phyloP scores from a whole-genome alignment of 495 filamentous ascomycete genomes.

The Aspergillus sclerotiicarbonarius region DNA sequence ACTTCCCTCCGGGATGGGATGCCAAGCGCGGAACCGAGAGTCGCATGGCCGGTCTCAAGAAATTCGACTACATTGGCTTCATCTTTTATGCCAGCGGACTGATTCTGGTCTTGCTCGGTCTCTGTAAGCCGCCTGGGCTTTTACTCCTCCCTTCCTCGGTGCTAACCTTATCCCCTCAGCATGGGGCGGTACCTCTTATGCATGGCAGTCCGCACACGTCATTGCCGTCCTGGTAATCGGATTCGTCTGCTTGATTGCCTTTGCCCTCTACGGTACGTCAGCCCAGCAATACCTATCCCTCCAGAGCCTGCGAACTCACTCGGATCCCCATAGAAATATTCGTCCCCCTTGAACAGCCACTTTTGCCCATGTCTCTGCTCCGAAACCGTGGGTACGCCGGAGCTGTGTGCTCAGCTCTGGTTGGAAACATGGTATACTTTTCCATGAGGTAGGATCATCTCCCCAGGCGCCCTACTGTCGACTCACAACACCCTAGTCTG shows the following conservation, averaged over 20 bases:
- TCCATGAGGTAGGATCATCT: conserved; percentile 16
- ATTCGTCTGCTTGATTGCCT: conserved; percentile 36
- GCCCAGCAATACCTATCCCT: background rate
- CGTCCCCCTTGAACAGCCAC: conserved; percentile 27
- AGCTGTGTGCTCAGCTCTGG: conserved; percentile 34
- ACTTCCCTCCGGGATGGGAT: conserved; percentile 37
- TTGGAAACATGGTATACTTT: conserved; percentile 39
- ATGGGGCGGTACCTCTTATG: conserved; percentile 49
- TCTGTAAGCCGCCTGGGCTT: conserved; percentile 28
- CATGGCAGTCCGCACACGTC: conserved; percentile 48
- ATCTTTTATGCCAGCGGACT: conserved; percentile 42
- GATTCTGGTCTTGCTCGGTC: conserved; percentile 45
- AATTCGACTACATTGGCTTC: conserved; percentile 46
- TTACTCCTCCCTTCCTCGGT: background rate
- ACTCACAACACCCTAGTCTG: conserved; percentile 15
- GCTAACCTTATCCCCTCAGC: conserved; percentile 8
- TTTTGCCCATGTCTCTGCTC: conserved; percentile 48
- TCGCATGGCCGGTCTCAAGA: conserved; percentile 29
- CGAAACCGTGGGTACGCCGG: conserved; percentile 42
- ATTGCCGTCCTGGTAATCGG: conserved; percentile 46
- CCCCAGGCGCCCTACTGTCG: background rate
- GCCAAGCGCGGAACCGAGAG: conserved; percentile 28
- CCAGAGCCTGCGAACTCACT: background rate
- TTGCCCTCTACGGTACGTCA: conserved; percentile 3
- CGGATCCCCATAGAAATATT: conserved; percentile 18